Base-by-base conservation (phyloP, 345 rosid species). In the Lenwebbia sp. region DNA sequence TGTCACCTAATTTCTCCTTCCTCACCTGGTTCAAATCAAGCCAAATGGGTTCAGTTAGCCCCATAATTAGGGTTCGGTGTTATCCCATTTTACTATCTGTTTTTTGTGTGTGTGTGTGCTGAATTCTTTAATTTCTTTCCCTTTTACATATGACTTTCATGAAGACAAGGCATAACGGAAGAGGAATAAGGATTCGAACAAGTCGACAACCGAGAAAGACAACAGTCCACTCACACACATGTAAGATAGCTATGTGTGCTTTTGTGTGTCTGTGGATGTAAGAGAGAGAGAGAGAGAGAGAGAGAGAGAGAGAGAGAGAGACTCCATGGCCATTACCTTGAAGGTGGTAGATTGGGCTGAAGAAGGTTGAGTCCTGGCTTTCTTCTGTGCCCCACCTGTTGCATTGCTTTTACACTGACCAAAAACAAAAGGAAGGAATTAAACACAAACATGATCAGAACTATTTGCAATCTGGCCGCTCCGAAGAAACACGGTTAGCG, bases 1-100 rank as follows among this genome's bases (percentile, higher is more conserved):
- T 89, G 83, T 96, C 98, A 75, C 98, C 98, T 87, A 95, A 82
- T 86, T 95, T 96, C 92, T 96, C 98, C 93, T 95, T 97, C 92
- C 98, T 92, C 86, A 94, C 98, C 98, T 96, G 90, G 53, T 84
- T 62, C 41, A 11, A 86, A 25, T 53, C 53, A 88, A 86, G 76
- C 13, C 30, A 58, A 33, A 30, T 12, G 58, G 25, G 30, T 51
- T 74, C 37, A 30, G 49, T 49, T 52, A 47, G 44, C 56, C 37
- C 41, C 40, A 23, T 52, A 7, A 51, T 28, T 52, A 50, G 41
- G 58, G 56, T 52, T 83, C n/a, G 82, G 12, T 51, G 33, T 12
- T 65, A 8, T 52, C 23, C 50, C 19, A 44, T 50, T n/a, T 65
- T 17, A 70, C 54, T 11, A 60, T 55, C 5, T 50, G 44, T 53